A percentile compares a stretch with the other conserved stretches of the same genome.
Evolutionary conservation across 495 filamentous ascomycete species (phyloP).

Genomic region (Acidomyces sp.): DNA sequence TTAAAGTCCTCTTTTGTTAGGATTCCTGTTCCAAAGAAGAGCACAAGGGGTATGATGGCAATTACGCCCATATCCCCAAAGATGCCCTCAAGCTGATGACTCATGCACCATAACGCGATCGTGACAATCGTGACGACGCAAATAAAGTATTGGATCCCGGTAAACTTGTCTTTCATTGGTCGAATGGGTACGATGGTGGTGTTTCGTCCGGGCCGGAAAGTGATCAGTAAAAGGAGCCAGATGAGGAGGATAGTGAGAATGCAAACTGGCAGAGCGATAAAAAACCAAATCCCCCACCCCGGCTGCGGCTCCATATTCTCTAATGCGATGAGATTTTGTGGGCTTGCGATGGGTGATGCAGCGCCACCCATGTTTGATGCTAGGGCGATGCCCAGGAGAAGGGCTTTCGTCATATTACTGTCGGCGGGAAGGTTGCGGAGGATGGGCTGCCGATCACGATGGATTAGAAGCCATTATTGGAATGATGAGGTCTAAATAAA

Average conservation of each 20-base stretch:
- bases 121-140: slow-evolving; percentile 69
- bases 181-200: slow-evolving; percentile 89
- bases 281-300: slow-evolving; percentile 93
- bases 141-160: slow-evolving; percentile 89
- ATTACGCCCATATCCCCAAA: slow-evolving; percentile 99
- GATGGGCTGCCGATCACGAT: slow-evolving; percentile 53
- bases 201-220: slow-evolving; percentile 70
- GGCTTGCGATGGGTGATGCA: slow-evolving; percentile 89
- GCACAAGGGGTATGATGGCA: slow-evolving; percentile 84
- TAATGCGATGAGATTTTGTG: slow-evolving; percentile 92
- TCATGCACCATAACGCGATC: slow-evolving; percentile 84
- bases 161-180: slow-evolving; percentile 73
- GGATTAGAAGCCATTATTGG: too few relatives aligned
- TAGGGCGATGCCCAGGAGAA: slow-evolving; percentile 92
- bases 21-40: slow-evolving; percentile 96
- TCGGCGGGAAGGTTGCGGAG: slow-evolving; percentile 82
- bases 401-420: slow-evolving; percentile 82
- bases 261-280: slow-evolving; percentile 84
- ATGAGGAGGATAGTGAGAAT: slow-evolving; percentile 79
- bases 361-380: slow-evolving; percentile 93
- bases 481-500: too few relatives aligned
- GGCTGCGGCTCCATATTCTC: slow-evolving; percentile 86
- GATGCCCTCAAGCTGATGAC: slow-evolving; percentile 68
- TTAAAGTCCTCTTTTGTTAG: slow-evolving; percentile 99
- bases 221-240: slow-evolving; percentile 72